A percentile compares a stretch with the other conserved stretches of the same genome.
Conservation (phyloP, 2,329 filamentous ascomycete species). For the Penicillium sp. region DNA sequence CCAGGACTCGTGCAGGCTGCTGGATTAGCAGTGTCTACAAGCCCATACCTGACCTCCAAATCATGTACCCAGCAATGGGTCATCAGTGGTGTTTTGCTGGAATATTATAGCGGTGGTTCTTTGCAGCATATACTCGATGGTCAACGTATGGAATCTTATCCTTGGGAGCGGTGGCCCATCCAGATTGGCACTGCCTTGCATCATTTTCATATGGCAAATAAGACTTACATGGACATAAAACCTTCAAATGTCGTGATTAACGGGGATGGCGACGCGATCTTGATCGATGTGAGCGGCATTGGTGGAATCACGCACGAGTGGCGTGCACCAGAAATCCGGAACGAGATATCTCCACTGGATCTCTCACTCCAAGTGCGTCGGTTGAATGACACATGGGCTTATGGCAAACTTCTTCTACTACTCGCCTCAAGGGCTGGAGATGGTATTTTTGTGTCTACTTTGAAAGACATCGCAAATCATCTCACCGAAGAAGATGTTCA, state of each 20-base stretch:
- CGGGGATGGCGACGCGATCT: constrained; percentile 13
- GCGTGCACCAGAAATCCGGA: constrained; percentile 21
- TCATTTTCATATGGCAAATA: constrained; percentile 10
- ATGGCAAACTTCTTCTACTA: too few relatives aligned
- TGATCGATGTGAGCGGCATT: constrained; percentile 27
- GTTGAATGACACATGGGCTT: too few relatives aligned
- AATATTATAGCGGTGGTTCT: constrained; percentile 17
- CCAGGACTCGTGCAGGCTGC: constrained; percentile 18
- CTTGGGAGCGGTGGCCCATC: constrained; percentile 18
- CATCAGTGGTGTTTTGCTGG: constrained; percentile 19
- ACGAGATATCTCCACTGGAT: too few relatives aligned
- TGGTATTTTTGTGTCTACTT: too few relatives aligned
- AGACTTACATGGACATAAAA: constrained; percentile 24
- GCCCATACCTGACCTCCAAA: constrained; percentile 15
- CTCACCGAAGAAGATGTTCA: too few relatives aligned
- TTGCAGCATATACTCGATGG: constrained; percentile 14
- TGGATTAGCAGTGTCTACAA: constrained; percentile 15
- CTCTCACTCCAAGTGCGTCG: too few relatives aligned
- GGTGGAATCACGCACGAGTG: constrained; percentile 19
- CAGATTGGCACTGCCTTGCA: constrained; percentile 18
- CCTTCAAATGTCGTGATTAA: constrained; percentile 22
- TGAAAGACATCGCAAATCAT: too few relatives aligned
- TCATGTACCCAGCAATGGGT: constrained; percentile 8
- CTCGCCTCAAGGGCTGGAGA: too few relatives aligned
- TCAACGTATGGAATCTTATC: constrained; percentile 5